phyloP scores from a whole-genome alignment of 108 stramenopile genomes.

The Nitzschia sp. region DNA sequence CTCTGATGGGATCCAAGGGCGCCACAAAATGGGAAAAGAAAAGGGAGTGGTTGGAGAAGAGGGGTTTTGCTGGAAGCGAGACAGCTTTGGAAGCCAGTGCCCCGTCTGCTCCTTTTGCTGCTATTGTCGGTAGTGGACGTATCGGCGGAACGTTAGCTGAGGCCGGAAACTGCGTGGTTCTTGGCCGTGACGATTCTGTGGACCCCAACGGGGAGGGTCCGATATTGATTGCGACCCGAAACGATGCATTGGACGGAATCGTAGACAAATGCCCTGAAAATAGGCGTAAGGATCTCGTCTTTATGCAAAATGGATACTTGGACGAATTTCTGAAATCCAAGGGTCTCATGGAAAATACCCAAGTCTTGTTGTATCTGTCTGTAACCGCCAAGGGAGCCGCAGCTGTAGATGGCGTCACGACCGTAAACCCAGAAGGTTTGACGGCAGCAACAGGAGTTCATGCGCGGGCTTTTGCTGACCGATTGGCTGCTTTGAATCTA shows the following conservation, averaged over 20 bases:
- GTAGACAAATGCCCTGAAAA: constrained; percentile 75
- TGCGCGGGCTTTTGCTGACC: constrained; percentile 77
- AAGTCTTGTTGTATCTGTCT: constrained; percentile 84
- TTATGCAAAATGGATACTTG: constrained; percentile 93
- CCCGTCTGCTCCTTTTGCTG: constrained; percentile 16
- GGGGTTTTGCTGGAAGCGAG: constrained; percentile 20
- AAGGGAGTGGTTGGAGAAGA: constrained; percentile 26
- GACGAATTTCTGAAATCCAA: constrained; percentile 70
- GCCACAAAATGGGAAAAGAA: constrained; percentile 36
- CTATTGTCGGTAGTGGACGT: constrained; percentile 73
- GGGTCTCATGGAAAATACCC: constrained; percentile 79
- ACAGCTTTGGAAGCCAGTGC: background rate
- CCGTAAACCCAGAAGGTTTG: constrained; percentile 89
- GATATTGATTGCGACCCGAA: constrained; percentile 88
- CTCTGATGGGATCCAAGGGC: constrained; percentile 24
- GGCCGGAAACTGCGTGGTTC: constrained; percentile 50
- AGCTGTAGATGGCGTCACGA: constrained; percentile 91
- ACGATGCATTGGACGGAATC: constrained; percentile 88
- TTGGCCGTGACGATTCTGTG: constrained; percentile 62
- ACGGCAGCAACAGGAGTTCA: constrained; percentile 88
- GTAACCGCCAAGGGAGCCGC: constrained; percentile 80
- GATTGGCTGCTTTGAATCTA: constrained; percentile 66
- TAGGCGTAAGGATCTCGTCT: constrained; percentile 86
- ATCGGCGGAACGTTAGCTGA: constrained; percentile 59
- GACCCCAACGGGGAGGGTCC: constrained; percentile 67